phyloP scores from a whole-genome alignment of 345 rosid genomes.

The Geranium rotundifolium region DNA sequence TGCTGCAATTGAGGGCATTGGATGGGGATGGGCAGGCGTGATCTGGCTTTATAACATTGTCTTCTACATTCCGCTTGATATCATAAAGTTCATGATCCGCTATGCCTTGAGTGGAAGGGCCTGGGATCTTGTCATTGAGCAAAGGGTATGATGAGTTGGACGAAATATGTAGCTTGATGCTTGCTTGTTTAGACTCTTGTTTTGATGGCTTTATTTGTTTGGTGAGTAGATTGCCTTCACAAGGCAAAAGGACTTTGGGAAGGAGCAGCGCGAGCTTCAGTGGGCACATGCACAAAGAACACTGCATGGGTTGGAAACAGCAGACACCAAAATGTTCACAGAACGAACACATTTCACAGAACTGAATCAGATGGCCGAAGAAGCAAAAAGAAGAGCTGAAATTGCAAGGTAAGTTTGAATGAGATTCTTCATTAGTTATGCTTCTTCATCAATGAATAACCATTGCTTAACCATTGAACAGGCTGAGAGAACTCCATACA shows the following conservation, averaged over 20 bases:
- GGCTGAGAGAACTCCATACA: constrained; percentile 90
- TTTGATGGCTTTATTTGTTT: constrained; percentile 7
- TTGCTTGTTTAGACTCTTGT: neutral
- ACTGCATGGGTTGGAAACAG: constrained; percentile 83
- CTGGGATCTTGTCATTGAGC: constrained; percentile 98
- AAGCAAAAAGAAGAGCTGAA: constrained; percentile 97
- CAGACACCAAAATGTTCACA: constrained; percentile 87
- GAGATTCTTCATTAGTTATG: neutral
- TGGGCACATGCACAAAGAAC: constrained; percentile 99
- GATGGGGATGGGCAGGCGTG: constrained; percentile 99
- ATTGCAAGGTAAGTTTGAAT: constrained; percentile 55
- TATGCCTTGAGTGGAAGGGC: constrained; percentile 94
- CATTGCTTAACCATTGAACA: constrained; percentile 11
- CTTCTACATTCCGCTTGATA: constrained; percentile 80
- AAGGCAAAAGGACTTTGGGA: constrained; percentile 91
- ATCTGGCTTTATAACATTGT: constrained; percentile 91
- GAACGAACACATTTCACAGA: constrained; percentile 74
- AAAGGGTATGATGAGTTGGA: constrained; percentile 72
- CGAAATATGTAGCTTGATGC: neutral
- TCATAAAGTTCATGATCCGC: constrained; percentile 82
- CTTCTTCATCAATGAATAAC: neutral
- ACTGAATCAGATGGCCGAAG: constrained; percentile 93
- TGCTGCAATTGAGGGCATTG: constrained; percentile 94
- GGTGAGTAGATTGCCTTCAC: constrained; percentile 78
- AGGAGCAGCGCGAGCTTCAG: constrained; percentile 95